Base-by-base conservation (phyloP, 2,329 filamentous ascomycete species). In the Trichoderma oligosporum region DNA sequence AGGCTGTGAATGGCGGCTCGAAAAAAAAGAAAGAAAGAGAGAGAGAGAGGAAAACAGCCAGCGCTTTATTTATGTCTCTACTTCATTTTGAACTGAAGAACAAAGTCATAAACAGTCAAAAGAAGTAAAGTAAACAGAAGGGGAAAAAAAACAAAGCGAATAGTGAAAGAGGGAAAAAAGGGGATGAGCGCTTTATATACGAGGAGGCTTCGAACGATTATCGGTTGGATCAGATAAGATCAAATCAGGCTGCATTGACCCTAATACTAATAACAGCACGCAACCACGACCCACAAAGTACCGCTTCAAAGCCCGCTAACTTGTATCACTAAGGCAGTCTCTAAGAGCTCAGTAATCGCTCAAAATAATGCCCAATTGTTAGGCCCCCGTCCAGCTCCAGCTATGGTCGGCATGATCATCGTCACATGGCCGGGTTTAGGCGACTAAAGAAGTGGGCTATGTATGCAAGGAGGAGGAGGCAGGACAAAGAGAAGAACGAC, bases 201-300 rank as follows among this genome's bases (percentile, higher is more conserved):
- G 45, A 41, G 36, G 36, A 29, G 27, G 33, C 42, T 56, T 47
- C 53, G 44, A 33, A 56, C 25, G 35, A 47, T 33, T 20, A 31
- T 39, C 45, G 53, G 16, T 5, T 39, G 7, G 41, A 58, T 58
- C 56, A 47, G 56, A 58, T 58, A 58, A 58, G 56, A 58, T 54
- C 48, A 18, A 39, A 52, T 42, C 41, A 36, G 33, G 44, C 36
- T 31, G 47, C n/a, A n/a, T n/a, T 20, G 38, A n/a, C 38, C 39
- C 9, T 20, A 16, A n/a, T n/a, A n/a, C n/a, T n/a, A n/a, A n/a
- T n/a, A n/a, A 29, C 46, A 41, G 53, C 54, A 49, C 39, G 54
- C 53, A 56, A 35, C 54, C 54, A 58, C 56, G 33, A n/a, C 56
- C 48, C 56, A 52, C 39, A 22, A 8, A 27, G 47, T 27, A 35